Evolutionary conservation across 495 filamentous ascomycete genomes (phyloP).

Genomic region (Penicillium odoratum): DNA sequence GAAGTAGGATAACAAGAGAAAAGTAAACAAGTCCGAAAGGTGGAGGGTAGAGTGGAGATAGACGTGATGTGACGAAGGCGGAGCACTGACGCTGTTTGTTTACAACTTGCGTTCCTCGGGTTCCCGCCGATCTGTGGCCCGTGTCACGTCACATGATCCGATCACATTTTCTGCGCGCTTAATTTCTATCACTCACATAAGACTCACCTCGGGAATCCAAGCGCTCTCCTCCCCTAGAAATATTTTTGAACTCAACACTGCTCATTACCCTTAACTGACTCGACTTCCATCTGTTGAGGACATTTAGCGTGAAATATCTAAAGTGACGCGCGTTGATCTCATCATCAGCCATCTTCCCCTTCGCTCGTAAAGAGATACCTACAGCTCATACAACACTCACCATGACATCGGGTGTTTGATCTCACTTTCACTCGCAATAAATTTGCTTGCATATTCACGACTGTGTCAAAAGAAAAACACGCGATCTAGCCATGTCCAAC

Average conservation of each 20-base stretch:
- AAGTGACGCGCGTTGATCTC: background rate
- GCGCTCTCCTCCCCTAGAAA: background rate
- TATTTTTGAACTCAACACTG: background rate
- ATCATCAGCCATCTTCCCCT: background rate
- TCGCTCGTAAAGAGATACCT: background rate
- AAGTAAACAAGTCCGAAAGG: constrained; percentile 5
- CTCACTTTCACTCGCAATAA: background rate
- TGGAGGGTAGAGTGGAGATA: constrained; percentile 12
- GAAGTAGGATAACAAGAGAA: background rate
- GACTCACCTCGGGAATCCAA: background rate
- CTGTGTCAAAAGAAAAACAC: background rate
- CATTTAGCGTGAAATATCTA: background rate
- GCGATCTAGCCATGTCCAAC: constrained; percentile 49
- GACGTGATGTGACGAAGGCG: constrained; percentile 23
- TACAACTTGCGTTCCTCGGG: constrained; percentile 42
- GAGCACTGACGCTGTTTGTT: constrained; percentile 40
- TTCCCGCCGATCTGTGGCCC: constrained; percentile 38
- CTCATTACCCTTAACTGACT: background rate
- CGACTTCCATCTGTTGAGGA: background rate
- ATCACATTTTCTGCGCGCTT: constrained; percentile 26
- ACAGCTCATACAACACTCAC: background rate
- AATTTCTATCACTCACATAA: constrained; percentile 3
- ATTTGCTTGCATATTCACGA: background rate
- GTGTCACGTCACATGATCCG: constrained; percentile 31
- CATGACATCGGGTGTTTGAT: background rate